phyloP scores from a whole-genome alignment of 2,329 filamentous ascomycete species.

The Aureobasidium subglaciale region DNA sequence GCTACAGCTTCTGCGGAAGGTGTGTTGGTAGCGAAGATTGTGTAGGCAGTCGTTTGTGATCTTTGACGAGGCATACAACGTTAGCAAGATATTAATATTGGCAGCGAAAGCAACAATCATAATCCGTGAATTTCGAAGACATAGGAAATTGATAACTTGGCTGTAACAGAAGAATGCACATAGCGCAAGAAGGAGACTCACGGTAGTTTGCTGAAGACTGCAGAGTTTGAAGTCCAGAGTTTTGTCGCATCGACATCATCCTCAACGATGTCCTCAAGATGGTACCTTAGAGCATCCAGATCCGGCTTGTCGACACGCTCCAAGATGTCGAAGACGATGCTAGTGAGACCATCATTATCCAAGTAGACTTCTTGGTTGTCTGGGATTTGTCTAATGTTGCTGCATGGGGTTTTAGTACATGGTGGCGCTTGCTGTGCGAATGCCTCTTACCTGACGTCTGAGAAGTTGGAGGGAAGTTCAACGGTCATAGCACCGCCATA shows the following conservation, averaged over 20 bases:
- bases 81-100: too few relatives aligned
- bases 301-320: slow-evolving; percentile 69
- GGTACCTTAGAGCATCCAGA: slow-evolving; percentile 54
- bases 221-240: slow-evolving; percentile 26
- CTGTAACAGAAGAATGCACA: too few relatives aligned
- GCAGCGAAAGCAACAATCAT: not conserved
- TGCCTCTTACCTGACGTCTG: slow-evolving; percentile 60
- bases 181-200: too few relatives aligned
- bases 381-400: slow-evolving; percentile 66
- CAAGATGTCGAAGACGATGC: slow-evolving; percentile 83
- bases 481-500: slow-evolving; percentile 66
- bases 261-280: slow-evolving; percentile 42
- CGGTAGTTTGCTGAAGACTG: slow-evolving; percentile 30
- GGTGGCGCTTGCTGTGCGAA: not conserved
- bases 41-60: slow-evolving; percentile 54
- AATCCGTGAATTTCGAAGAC: too few relatives aligned
- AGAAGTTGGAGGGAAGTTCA: slow-evolving; percentile 61
- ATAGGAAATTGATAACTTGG: too few relatives aligned
- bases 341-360: slow-evolving; percentile 74
- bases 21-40: slow-evolving; percentile 56
- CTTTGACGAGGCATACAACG: slow-evolving; percentile 31
- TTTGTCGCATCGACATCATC: slow-evolving; percentile 30
- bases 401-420: slow-evolving; percentile 27
- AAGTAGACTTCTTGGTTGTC: slow-evolving; percentile 92
- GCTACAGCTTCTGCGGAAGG: slow-evolving; percentile 23